Evolutionary conservation across 164 flowering plant genomes (phyloP).

Genomic region (Magnolia changhungtana): DNA sequence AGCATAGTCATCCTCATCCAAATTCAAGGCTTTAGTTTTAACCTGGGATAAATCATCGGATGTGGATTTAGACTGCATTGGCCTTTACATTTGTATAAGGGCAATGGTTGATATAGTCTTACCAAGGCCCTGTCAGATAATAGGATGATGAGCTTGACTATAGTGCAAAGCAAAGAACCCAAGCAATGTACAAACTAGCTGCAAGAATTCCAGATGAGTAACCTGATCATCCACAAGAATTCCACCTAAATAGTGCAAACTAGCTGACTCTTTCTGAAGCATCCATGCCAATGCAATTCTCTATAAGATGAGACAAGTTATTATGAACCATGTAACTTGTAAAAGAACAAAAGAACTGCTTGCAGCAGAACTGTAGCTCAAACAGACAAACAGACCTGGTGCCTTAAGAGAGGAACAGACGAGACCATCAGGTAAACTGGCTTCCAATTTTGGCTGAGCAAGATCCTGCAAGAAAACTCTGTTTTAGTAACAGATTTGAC

Average conservation of each 20-base stretch:
- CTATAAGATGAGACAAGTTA: constrained; percentile 31
- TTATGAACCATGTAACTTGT: constrained; percentile 4
- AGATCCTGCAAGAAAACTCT: too few species aligned
- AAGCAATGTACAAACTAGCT: constrained; percentile 1
- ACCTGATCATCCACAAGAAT: constrained; percentile 99
- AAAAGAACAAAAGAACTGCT: neutral
- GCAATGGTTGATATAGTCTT: constrained; percentile 92
- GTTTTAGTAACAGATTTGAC: too few species aligned
- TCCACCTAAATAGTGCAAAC: constrained; percentile 79
- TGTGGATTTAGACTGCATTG: constrained; percentile 38
- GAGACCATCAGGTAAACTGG: too few species aligned
- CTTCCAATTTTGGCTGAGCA: too few species aligned
- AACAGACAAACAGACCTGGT: constrained; percentile 58
- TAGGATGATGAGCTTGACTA: constrained; percentile 8
- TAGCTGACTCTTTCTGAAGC: constrained; percentile 76
- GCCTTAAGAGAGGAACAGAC: too few species aligned
- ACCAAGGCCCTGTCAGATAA: constrained; percentile 84
- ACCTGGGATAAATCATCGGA: constrained; percentile 24
- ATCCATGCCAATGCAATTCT: constrained; percentile 97
- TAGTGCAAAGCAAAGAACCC: constrained; percentile 3
- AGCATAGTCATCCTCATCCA: constrained; percentile 78
- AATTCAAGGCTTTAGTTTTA: constrained; percentile 64
- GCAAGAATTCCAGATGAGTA: constrained; percentile 8
- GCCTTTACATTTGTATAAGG: constrained; percentile 69
- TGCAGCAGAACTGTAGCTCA: neutral